Conservation (phyloP, 148 eudicot genomes). For the Vaccinium macrocarpon region DNA sequence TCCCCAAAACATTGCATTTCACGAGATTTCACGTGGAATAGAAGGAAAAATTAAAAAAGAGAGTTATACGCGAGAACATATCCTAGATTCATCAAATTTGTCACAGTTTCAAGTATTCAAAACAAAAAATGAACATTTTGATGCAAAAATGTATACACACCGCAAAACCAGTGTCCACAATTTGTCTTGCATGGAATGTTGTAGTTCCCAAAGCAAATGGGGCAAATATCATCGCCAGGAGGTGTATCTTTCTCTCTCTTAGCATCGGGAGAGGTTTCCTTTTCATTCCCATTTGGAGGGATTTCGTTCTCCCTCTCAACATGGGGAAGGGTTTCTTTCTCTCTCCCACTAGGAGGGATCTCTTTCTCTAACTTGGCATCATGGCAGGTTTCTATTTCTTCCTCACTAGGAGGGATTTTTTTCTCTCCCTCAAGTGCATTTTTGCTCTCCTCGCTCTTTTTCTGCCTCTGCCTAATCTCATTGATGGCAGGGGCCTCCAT, state of each 20-base stretch:
- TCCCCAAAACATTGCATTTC: too few relatives aligned
- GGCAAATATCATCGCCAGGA: slow-evolving; percentile 33
- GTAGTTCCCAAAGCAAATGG: slow-evolving; percentile 32
- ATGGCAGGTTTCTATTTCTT: neutral
- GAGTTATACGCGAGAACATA: neutral
- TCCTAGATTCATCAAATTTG: neutral
- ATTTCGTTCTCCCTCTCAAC: neutral
- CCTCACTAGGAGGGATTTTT: neutral
- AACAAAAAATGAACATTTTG: too few relatives aligned
- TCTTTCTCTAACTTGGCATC: neutral
- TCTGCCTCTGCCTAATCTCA: neutral
- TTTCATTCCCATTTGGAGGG: too few relatives aligned
- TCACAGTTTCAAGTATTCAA: neutral
- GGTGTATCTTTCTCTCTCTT: slow-evolving; percentile 11
- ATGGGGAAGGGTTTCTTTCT: neutral
- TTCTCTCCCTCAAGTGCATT: neutral
- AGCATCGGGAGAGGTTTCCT: too few relatives aligned
- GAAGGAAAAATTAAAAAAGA: too few relatives aligned
- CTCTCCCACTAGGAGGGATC: neutral
- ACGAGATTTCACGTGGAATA: too few relatives aligned
- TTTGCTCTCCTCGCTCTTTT: neutral
- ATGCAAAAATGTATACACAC: neutral
- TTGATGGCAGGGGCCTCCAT: neutral
- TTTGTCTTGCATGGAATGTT: slow-evolving; percentile 30
- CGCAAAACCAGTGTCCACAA: slow-evolving; percentile 42